Base-by-base conservation (phyloP, 805 yeast species). In the Yamadazyma kitorensis region DNA sequence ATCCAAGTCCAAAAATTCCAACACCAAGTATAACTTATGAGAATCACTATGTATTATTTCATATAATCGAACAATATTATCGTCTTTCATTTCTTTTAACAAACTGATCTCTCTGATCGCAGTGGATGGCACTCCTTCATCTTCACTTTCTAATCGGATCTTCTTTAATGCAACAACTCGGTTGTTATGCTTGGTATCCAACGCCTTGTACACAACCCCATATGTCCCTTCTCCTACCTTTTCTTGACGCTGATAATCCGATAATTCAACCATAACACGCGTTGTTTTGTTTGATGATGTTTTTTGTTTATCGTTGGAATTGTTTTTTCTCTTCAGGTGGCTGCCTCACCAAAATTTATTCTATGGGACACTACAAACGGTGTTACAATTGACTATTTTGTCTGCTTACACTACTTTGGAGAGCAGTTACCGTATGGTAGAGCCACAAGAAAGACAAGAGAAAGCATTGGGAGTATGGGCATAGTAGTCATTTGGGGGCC, bases 141-240 rank as follows among this genome's bases (percentile, higher is more conserved):
- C 95, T 59, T 93, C 98, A 14, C 95, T 86, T 57, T 93, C 98
- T 34, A 93, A 67, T 39, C 98, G 78, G 58, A 93, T 94, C 64
- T 93, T 94, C 61, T 93, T 93, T 48, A 93, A 68, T 0, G 98
- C 98, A 23, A 93, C 98, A 28, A 88, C 78, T n/a, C 96, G 76
- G 64, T 91, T 91, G 47, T 88, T 85, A 56, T 91, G 88, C 46
- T 78, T 81, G 29, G 80, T 78, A 55, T 91, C 97, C 33, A 88
- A 70, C 1, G 98, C 98, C 59, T 91, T 93, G 65, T 93, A 93
- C 8, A 93, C 98, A 20, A 94, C 97, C 34, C 98, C 98, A 57
- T 93, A 91, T 2, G 98, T 91, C 43, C 94, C 97, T 66, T 93
- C 98, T 29, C 98, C 98, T 33, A 93, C 86, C 61, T 93, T 93